These are phyloP conservation scores for Xylaria cubensis DNA, from an alignment of 495 filamentous ascomycete genomes.

Conservation along the genomic window DNA sequence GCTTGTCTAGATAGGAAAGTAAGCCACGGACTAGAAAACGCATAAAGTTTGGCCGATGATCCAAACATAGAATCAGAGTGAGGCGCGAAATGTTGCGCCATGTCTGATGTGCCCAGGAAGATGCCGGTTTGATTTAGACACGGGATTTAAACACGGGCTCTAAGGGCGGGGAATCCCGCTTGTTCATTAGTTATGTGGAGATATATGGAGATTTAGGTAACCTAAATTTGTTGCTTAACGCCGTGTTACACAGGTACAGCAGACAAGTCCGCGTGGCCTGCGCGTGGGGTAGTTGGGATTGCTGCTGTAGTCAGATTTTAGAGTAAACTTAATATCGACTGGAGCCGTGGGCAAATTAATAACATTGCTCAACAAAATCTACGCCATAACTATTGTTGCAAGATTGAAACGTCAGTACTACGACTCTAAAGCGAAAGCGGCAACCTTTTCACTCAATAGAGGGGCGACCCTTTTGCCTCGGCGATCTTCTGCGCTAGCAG, in stretches of 20 bases:
- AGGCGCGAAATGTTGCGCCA: neutral
- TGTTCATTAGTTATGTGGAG: neutral
- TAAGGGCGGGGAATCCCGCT: neutral
- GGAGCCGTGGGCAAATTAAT: neutral
- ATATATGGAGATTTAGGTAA: neutral
- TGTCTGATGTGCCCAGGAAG: slow-evolving; percentile 4
- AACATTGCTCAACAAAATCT: neutral
- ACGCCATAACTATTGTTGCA: neutral
- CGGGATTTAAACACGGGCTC: neutral
- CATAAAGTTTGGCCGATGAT: neutral
- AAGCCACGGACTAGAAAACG: neutral
- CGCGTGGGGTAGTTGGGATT: neutral
- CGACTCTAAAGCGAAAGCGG: neutral
- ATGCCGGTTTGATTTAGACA: neutral
- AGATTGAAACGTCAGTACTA: neutral
- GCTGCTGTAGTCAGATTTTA: neutral
- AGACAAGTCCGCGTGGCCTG: neutral
- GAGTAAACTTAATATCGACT: neutral
- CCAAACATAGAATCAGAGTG: neutral
- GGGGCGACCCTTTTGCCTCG: neutral
- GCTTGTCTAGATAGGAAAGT: neutral
- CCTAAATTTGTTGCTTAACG: neutral
- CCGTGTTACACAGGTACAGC: neutral
- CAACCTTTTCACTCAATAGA: too few species aligned
- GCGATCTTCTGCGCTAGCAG: too few species aligned